Evolutionary conservation across 2,329 filamentous ascomycete species (phyloP), one percentile per base, ranked within the genome.

Genomic region (Apiospora arundinis): DNA sequence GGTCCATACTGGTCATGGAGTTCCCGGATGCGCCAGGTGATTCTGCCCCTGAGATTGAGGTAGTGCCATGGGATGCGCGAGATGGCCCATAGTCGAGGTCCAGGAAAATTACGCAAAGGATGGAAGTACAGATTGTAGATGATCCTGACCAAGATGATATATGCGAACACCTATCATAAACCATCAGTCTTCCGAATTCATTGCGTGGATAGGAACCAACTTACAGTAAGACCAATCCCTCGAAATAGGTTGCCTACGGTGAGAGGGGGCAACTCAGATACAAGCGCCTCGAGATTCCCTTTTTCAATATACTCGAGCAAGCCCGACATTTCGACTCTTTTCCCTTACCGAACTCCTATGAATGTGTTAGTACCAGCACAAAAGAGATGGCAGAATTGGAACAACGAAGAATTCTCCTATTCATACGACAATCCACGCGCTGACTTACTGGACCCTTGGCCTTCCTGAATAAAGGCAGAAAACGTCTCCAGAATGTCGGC

Each of bases 1-100:
- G 77, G 76, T 8, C 83, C 84, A 68, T 83, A 83, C 69, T 79
- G 75, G 9, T 75, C 72, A 70, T 82, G 81, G 23, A 82, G 73
- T 2, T 75, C 69, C 69, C 21, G 69, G 52, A 76, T 72, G 21
- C 74, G 70, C 14, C 72, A 60, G 4, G 70, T 67, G 32, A 75
- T 40, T 11, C 70, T 74, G 21, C 77, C 77, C 11, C 52, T 49
- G 16, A 71, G 12, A n/a, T 72, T 49, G n/a, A 48, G 56, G 18
- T 70, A 25, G 45, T 60, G 65, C 63, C 40, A 63, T 9, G 72
- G 69, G 6, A 75, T 2, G 12, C 56, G 67, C 2, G 72, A 71
- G 7, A 74, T 68, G 9, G 68, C 73, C 71, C 70, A 71, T 11
- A 75, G 63, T 18, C 77, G 56, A 28, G 76, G 76, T 0, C 76